Percentiles rank a stretch among this genome's conserved stretches.
Evolutionary conservation across 116 monocot species (phyloP).

Genomic region (Zostera marina): DNA sequence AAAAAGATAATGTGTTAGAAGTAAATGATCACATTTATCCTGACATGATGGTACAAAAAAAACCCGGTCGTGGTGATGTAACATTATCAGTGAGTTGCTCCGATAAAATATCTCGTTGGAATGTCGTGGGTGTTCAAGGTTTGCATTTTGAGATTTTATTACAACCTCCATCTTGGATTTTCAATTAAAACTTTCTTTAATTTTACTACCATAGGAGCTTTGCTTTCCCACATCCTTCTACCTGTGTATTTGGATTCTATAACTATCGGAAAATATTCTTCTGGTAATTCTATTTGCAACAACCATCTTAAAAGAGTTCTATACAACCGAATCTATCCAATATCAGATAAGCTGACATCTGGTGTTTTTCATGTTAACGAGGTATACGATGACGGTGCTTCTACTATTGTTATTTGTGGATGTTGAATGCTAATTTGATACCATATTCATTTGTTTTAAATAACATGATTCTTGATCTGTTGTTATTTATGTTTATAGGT

Average conservation of each 20-base stretch:
- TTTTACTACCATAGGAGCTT: constrained; percentile 53
- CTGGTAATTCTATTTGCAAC: constrained; percentile 13
- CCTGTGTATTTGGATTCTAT: constrained; percentile 73
- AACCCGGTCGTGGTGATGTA: constrained; percentile 84
- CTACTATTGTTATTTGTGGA: background rate
- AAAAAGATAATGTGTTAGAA: too few species aligned
- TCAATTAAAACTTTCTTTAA: background rate
- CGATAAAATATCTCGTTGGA: constrained; percentile 89
- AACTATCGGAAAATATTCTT: constrained; percentile 35
- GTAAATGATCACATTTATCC: constrained; percentile 5
- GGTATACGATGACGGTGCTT: constrained; percentile 17
- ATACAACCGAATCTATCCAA: constrained; percentile 19
- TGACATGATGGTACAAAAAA: constrained; percentile 42
- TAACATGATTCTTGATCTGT: background rate
- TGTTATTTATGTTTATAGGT: background rate
- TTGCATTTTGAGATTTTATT: constrained; percentile 4
- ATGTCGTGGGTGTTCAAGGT: constrained; percentile 88
- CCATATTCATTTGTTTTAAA: background rate
- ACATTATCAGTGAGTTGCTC: constrained; percentile 94
- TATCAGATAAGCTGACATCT: constrained; percentile 11
- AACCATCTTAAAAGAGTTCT: constrained; percentile 28
- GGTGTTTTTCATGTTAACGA: constrained; percentile 32
- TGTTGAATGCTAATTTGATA: background rate
- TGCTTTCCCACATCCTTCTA: constrained; percentile 55
- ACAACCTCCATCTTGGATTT: background rate